Evolutionary conservation across 1,284 basidiomycete species (phyloP).

Genomic region (Pisolithus thermaeus): DNA sequence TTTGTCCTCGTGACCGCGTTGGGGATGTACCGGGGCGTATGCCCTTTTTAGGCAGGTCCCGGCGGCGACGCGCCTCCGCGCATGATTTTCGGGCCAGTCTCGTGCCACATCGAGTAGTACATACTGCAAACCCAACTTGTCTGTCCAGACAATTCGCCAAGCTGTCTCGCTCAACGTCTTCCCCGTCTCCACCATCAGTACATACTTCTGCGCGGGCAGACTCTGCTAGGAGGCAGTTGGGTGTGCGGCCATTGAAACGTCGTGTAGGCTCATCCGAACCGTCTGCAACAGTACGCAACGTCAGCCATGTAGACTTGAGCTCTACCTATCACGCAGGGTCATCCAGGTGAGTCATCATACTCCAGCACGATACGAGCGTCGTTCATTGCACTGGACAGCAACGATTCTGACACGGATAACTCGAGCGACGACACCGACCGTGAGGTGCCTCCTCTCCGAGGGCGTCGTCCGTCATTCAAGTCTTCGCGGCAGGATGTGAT

Average conservation of each 20-base stretch:
- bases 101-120: no score
- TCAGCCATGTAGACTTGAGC: conserved; percentile 55
- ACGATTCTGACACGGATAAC: conserved; percentile 27
- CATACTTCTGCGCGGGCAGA: conserved; percentile 41
- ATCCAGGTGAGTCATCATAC: conserved; percentile 46
- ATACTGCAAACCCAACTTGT: neutral
- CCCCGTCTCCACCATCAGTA: conserved; percentile 62
- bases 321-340: conserved; percentile 82
- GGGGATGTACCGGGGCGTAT: neutral
- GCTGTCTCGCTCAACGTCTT: conserved; percentile 72
- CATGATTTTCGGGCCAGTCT: neutral
- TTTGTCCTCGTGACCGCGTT: conserved; percentile 1
- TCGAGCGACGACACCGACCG: conserved; percentile 30
- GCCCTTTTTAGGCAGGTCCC: conserved; percentile 14
- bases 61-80: neutral
- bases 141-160: conserved; percentile 31
- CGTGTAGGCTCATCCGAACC: conserved; percentile 26
- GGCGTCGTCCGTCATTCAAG: conserved; percentile 24
- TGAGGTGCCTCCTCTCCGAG: conserved; percentile 18
- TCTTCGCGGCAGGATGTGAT: conserved; percentile 18
- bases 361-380: neutral
- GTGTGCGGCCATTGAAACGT: conserved; percentile 33
- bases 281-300: conserved; percentile 22
- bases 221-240: conserved; percentile 31
- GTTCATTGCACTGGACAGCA: conserved; percentile 17